A percentile compares a stretch with the other conserved stretches of the same genome.
Evolutionary conservation across 2,329 filamentous ascomycete species (phyloP).

Genomic region (Diaporthe eres): DNA sequence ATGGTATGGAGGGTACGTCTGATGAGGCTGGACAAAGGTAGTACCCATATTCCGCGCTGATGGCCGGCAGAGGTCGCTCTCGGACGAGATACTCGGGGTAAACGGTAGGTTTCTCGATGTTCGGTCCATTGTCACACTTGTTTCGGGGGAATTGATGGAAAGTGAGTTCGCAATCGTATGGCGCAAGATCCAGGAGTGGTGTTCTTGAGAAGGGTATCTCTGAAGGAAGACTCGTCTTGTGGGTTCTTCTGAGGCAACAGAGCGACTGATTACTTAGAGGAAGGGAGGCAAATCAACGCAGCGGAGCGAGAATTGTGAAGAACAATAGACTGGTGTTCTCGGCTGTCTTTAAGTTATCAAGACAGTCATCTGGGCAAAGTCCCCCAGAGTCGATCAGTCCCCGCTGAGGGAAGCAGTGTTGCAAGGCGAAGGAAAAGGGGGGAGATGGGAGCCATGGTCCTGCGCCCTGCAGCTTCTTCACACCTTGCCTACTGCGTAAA

Average conservation of each 20-base stretch:
- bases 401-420: not conserved
- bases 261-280: not conserved
- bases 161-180: too few relatives aligned
- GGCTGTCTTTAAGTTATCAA: not conserved
- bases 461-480: slow-evolving; percentile 30
- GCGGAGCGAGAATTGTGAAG: not conserved
- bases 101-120: not conserved
- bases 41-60: not conserved
- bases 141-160: not conserved
- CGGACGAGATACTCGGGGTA: not conserved
- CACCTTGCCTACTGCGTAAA: slow-evolving; percentile 33
- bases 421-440: slow-evolving; percentile 22
- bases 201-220: not conserved
- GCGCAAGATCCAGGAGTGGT: not conserved
- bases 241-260: not conserved
- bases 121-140: not conserved
- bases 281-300: not conserved
- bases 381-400: not conserved
- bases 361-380: not conserved
- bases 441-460: slow-evolving; percentile 23
- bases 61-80: not conserved
- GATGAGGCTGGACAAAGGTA: not conserved
- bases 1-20: not conserved
- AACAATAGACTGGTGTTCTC: not conserved
- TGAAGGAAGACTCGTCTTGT: not conserved